Percentiles rank a stretch among this genome's conserved stretches.
These are phyloP conservation scores for Scheffersomyces insectosa DNA, from an alignment of 1,139 yeast genomes.

Conservation along the genomic window DNA sequence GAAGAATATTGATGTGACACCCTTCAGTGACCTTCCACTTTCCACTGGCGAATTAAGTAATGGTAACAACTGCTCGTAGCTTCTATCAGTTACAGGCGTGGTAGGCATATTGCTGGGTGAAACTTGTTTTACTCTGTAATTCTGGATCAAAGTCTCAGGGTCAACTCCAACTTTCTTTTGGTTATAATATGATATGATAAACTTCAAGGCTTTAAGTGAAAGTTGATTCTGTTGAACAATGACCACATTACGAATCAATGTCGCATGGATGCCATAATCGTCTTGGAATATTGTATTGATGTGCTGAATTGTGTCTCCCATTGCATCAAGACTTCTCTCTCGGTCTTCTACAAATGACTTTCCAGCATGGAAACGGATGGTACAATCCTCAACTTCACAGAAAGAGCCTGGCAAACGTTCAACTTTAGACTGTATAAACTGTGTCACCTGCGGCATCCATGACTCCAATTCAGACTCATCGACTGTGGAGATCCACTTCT, in stretches of 20 bases:
- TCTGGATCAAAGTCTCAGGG: constrained; percentile 21
- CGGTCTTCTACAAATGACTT: constrained; percentile 58
- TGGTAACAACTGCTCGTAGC: constrained; percentile 1
- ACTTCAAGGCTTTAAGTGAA: constrained; percentile 54
- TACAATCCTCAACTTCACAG: constrained; percentile 72
- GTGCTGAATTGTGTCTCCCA: constrained; percentile 87
- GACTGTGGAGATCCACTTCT: constrained; percentile 67
- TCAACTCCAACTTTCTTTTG: constrained; percentile 15
- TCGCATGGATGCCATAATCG: constrained; percentile 68
- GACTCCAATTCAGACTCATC: constrained; percentile 48
- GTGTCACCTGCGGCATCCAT: constrained; percentile 66
- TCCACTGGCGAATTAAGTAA: background rate
- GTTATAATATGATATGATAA: constrained; percentile 38
- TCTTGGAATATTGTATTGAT: constrained; percentile 70
- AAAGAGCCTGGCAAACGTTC: constrained; percentile 83
- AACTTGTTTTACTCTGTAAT: constrained; percentile 22
- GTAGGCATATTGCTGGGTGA: constrained; percentile 12
- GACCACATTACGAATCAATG: constrained; percentile 67
- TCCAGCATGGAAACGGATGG: constrained; percentile 74
- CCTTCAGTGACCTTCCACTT: constrained; percentile 1
- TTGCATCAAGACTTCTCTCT: constrained; percentile 62
- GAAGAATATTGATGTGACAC: constrained; percentile 46
- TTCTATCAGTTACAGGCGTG: constrained; percentile 10
- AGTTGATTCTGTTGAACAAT: constrained; percentile 62
- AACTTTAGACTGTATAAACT: constrained; percentile 63